Conservation (phyloP, 2,329 filamentous ascomycete species). For the Scedosporium dehoogii region DNA sequence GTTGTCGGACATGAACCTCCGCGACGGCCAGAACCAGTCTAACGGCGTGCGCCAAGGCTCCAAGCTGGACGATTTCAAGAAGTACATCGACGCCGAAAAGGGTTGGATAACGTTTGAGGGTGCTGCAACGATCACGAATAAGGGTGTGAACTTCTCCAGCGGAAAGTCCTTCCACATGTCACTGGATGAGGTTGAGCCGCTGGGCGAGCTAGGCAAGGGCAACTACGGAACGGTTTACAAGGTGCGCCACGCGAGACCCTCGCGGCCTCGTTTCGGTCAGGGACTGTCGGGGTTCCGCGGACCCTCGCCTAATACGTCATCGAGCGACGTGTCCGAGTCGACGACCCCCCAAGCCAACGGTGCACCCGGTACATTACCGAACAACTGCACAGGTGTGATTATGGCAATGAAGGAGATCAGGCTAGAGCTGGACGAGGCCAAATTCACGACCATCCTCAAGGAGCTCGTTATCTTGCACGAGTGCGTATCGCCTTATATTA, state of each 20-base stretch:
- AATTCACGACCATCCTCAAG: conserved; percentile 95
- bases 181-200: conserved; percentile 84
- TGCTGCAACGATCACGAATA: conserved; percentile 79
- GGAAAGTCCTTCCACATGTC: conserved; percentile 90
- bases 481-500: conserved; percentile 90
- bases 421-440: conserved; percentile 88
- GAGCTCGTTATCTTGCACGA: conserved; percentile 93
- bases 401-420: conserved; percentile 99
- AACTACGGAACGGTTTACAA: conserved; percentile 99
- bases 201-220: conserved; percentile 91
- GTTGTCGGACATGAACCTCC: conserved; percentile 6
- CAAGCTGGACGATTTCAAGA: conserved; percentile 51
- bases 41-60: conserved; percentile 32
- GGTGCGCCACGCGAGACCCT: conserved; percentile 70
- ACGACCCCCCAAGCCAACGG: conserved; percentile 17
- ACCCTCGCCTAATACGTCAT: conserved; percentile 13
- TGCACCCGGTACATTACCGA: conserved; percentile 12
- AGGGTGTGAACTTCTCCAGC: conserved; percentile 85
- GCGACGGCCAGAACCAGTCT: conserved; percentile 11
- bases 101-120: conserved; percentile 89
- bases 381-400: conserved; percentile 58
- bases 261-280: conserved; percentile 46
- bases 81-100: conserved; percentile 85
- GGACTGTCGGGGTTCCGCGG: conserved; percentile 43
- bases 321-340: conserved; percentile 18